These are phyloP conservation scores for Saccharum spontaneum DNA, from an alignment of 176 grass and related monocot species.

Conservation along the genomic window DNA sequence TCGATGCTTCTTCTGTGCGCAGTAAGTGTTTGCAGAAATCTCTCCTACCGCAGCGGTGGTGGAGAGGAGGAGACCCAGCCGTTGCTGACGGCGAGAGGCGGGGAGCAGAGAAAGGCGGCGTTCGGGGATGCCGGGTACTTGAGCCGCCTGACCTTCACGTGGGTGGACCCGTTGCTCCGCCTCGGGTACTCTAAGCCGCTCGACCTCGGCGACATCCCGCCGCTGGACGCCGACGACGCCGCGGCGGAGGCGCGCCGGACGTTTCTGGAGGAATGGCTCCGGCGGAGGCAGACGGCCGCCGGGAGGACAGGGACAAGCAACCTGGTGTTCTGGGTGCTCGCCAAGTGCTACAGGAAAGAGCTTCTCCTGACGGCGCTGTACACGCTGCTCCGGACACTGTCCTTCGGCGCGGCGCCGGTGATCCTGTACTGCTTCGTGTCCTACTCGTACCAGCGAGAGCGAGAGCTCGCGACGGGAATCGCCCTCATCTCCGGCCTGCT, in stretches of 20 bases:
- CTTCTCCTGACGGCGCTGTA: constrained; percentile 64
- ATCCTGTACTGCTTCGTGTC: constrained; percentile 59
- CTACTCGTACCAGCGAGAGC: constrained; percentile 44
- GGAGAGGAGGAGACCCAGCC: constrained; percentile 36
- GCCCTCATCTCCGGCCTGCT: constrained; percentile 47
- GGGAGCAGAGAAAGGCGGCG: constrained; percentile 3
- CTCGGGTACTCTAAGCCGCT: constrained; percentile 66
- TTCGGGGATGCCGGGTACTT: constrained; percentile 56
- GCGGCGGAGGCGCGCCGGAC: constrained; percentile 50
- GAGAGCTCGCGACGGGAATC: constrained; percentile 24
- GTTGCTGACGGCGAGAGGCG: constrained; percentile 30
- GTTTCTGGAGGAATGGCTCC: constrained; percentile 56
- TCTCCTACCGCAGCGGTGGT: not conserved
- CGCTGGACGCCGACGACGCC: constrained; percentile 66
- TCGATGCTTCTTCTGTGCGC: constrained; percentile 46
- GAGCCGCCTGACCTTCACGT: constrained; percentile 61
- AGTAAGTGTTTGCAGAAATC: constrained; percentile 1
- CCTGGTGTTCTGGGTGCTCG: constrained; percentile 59
- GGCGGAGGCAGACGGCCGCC: not conserved
- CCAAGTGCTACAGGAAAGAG: constrained; percentile 57
- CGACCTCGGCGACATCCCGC: constrained; percentile 54
- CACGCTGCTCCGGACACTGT: constrained; percentile 63
- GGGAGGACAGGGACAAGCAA: constrained; percentile 29
- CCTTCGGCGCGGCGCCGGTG: constrained; percentile 54
- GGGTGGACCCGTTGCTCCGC: constrained; percentile 68